phyloP scores from a whole-genome alignment of 257 asterid species.

The Nicotiana attenuata region DNA sequence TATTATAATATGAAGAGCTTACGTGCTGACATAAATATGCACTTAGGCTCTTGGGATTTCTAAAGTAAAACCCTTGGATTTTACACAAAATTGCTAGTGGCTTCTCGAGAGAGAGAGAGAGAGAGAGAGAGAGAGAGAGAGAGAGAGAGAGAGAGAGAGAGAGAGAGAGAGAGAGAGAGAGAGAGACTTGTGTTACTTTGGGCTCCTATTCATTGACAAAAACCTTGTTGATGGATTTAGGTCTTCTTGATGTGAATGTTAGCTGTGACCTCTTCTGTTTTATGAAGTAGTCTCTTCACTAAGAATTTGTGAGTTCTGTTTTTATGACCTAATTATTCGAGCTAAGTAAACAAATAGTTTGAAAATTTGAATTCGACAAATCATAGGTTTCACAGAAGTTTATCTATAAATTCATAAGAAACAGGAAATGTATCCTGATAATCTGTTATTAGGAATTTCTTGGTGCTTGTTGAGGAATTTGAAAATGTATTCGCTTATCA shows the following conservation, averaged over 20 bases:
- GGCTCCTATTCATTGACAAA: not conserved
- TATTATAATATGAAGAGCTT: not conserved
- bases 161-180: not conserved
- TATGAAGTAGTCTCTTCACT: not conserved
- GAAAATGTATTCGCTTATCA: not conserved
- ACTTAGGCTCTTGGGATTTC: not conserved
- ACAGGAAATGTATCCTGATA: not conserved
- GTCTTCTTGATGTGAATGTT: not conserved
- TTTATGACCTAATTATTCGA: not conserved
- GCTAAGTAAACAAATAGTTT: not conserved
- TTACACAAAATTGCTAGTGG: not conserved
- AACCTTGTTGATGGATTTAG: not conserved
- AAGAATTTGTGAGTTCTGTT: not conserved
- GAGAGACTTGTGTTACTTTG: not conserved
- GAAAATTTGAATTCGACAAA: not conserved
- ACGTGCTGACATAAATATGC: not conserved
- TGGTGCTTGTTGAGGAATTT: not conserved
- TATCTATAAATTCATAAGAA: not conserved
- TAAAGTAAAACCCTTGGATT: not conserved
- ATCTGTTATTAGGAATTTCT: not conserved
- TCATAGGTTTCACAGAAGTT: not conserved
- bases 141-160: not conserved
- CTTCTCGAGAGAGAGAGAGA: not conserved
- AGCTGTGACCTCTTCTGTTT: not conserved
- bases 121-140: not conserved